Evolutionary conservation across 371 early-diverging fungal species (phyloP).

Genomic region (Basidiobolus meristosporus): DNA sequence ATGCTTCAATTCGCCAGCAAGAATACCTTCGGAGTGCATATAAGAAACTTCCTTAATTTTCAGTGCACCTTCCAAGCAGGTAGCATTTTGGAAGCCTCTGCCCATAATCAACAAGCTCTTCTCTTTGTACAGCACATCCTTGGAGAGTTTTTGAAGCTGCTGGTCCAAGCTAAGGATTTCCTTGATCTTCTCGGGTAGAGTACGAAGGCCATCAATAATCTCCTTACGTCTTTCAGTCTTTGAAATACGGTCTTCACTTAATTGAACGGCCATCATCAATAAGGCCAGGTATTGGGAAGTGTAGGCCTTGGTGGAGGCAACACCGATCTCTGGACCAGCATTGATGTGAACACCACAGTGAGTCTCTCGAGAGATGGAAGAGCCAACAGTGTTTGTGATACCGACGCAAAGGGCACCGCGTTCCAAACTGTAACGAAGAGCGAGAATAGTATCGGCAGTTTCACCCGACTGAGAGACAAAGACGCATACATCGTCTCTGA

Average conservation of each 20-base stretch:
- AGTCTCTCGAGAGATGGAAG: slow-evolving; percentile 93
- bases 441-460: slow-evolving; percentile 97
- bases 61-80: slow-evolving; percentile 96
- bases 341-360: slow-evolving; percentile 99
- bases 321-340: slow-evolving; percentile 99
- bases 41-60: slow-evolving; percentile 99
- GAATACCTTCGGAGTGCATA: slow-evolving; percentile 95
- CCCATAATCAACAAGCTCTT: slow-evolving; percentile 91
- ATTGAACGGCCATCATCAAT: slow-evolving; percentile 93
- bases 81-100: slow-evolving; percentile 96
- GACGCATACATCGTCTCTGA: slow-evolving; percentile 97
- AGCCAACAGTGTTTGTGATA: slow-evolving; percentile 97
- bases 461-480: slow-evolving; percentile 99
- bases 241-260: slow-evolving; percentile 79
- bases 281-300: slow-evolving; percentile 97
- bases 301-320: slow-evolving; percentile 99
- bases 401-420: slow-evolving; percentile 97
- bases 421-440: slow-evolving; percentile 93
- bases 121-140: slow-evolving; percentile 60
- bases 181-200: slow-evolving; percentile 82
- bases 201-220: slow-evolving; percentile 89
- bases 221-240: slow-evolving; percentile 74
- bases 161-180: slow-evolving; percentile 74
- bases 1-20: slow-evolving; percentile 99
- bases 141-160: slow-evolving; percentile 67